Evolutionary conservation across 2,329 filamentous ascomycete species (phyloP), one percentile per base, ranked within the genome.

Genomic region (Metarhizium rileyi): DNA sequence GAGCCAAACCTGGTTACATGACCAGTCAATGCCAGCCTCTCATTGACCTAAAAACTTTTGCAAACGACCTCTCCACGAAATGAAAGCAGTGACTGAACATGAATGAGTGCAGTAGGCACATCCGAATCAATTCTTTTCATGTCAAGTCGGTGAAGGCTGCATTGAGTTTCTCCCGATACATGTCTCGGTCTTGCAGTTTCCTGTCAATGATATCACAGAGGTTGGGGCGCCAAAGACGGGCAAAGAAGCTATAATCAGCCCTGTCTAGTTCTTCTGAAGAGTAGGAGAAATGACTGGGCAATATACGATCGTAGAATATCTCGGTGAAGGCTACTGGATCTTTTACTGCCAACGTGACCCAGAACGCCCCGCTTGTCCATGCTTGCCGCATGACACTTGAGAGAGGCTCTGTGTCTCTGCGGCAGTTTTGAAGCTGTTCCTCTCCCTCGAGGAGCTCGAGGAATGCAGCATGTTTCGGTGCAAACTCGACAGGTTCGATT

Each of bases 251-350:
- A 35, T 49, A 47, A 25, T 52, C 46, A n/a, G 23, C 53, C 12
- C 50, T 48, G 16, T 14, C 22, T 36, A 52, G 14, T 35, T 51
- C 52, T 50, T 55, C 50, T n/a, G 41, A 12, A n/a, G 53, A 44
- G 35, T 46, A 22, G 12, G 48, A 52, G 33, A 52, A 49, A 18
- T 44, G 50, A n/a, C 42, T 44, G 27, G 47, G 38, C 27, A 53
- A 45, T 46, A 55, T 50, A 25, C 44, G 46, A 30, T 50, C 46
- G 28, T 52, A 53, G 36, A 54, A 55, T 28, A 53, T 47, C 18
- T 45, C 48, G 2, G 52, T 53, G 22, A 53, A 53, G 22, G 48
- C 48, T 25, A 55, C 42, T 5, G 52, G 50, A 46, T 51, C 27
- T 18, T 16, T 48, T 20, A 55, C n/a, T 0, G 52, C 53, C 27